phyloP scores from a whole-genome alignment of 2,329 filamentous ascomycete species.

The Monilinia fructigena region DNA sequence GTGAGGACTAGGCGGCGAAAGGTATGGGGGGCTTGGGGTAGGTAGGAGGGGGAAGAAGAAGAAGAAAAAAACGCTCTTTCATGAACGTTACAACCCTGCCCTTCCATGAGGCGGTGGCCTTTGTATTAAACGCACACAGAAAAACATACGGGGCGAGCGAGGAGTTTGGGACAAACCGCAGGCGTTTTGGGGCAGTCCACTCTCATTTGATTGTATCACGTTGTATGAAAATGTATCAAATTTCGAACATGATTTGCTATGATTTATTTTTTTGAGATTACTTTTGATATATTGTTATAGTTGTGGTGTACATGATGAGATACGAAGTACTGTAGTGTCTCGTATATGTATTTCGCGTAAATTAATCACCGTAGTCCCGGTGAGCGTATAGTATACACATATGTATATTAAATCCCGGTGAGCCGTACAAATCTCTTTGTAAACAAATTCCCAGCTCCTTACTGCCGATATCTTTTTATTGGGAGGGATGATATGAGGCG shows the following conservation, averaged over 20 bases:
- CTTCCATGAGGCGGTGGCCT: conserved; percentile 24
- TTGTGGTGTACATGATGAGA: too few relatives aligned
- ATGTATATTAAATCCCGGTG: too few relatives aligned
- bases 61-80: background rate
- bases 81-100: conserved; percentile 12
- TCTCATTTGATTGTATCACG: conserved; percentile 22
- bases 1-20: background rate
- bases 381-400: background rate
- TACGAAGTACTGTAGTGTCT: background rate
- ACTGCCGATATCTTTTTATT: too few relatives aligned
- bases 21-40: too few relatives aligned
- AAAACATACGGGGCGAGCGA: conserved; percentile 34
- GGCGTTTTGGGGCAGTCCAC: conserved; percentile 21
- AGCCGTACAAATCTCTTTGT: too few relatives aligned
- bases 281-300: background rate
- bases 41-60: too few relatives aligned
- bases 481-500: too few relatives aligned
- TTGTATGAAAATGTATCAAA: conserved; percentile 17
- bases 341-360: background rate
- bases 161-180: conserved; percentile 31
- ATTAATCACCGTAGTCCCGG: background rate
- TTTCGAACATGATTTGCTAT: background rate
- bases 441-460: too few relatives aligned
- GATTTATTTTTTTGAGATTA: background rate
- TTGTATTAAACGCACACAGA: conserved; percentile 30